These are phyloP conservation scores for Thalassia testudinum DNA, from an alignment of 116 monocot genomes.

Conservation along the genomic window DNA sequence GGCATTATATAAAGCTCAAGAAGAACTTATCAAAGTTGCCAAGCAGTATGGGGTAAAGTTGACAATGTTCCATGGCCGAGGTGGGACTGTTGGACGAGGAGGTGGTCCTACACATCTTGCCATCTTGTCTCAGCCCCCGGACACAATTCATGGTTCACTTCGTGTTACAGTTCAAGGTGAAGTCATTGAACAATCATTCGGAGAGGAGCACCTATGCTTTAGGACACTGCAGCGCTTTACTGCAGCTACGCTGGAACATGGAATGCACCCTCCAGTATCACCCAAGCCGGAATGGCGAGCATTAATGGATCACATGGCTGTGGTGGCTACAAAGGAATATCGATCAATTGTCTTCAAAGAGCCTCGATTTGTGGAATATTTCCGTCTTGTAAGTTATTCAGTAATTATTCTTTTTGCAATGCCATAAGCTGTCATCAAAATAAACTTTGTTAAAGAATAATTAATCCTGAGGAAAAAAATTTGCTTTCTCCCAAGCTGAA, in stretches of 20 bases:
- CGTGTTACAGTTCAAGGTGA: conserved; percentile 97
- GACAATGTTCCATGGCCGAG: conserved; percentile 93
- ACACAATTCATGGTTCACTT: conserved; percentile 85
- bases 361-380: conserved; percentile 96
- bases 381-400: conserved; percentile 81
- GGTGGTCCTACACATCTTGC: conserved; percentile 99
- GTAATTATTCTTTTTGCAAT: neutral
- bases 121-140: conserved; percentile 91
- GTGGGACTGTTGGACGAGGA: conserved; percentile 93
- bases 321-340: conserved; percentile 75
- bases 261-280: conserved; percentile 85
- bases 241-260: conserved; percentile 94
- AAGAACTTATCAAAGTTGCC: conserved; percentile 83
- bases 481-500: too few species aligned
- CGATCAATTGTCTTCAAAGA: conserved; percentile 91
- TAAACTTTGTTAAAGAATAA: too few species aligned
- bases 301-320: conserved; percentile 85
- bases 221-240: conserved; percentile 89
- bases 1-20: conserved; percentile 94
- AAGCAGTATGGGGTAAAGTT: conserved; percentile 77
- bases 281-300: conserved; percentile 95
- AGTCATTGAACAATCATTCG: conserved; percentile 95
- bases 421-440: too few species aligned
- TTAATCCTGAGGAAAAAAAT: too few species aligned
- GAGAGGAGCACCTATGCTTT: conserved; percentile 95